Conservation (phyloP, 345 rosid genomes). For the Moricandia arvensis region DNA sequence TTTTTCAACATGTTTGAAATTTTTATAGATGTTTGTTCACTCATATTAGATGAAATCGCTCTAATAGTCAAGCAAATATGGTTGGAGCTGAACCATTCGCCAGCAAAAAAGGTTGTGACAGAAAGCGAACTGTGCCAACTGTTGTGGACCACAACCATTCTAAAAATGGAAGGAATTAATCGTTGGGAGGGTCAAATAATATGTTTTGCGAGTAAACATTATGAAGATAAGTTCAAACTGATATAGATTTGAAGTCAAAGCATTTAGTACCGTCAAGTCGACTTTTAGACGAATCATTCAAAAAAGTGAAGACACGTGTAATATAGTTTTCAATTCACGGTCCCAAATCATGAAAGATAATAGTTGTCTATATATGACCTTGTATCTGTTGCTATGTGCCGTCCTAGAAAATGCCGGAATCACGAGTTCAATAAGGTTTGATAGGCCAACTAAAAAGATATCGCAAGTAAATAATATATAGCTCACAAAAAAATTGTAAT, state of each 20-base stretch:
- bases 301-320: constrained; percentile 28
- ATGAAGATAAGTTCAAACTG: constrained; percentile 15
- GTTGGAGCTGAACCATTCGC: constrained; percentile 31
- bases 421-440: constrained; percentile 24
- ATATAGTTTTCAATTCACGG: neutral
- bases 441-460: constrained; percentile 21
- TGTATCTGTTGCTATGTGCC: constrained; percentile 26
- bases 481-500: neutral
- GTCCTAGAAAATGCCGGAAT: neutral
- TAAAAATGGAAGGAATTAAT: constrained; percentile 12
- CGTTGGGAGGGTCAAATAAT: neutral
- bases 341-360: constrained; percentile 25
- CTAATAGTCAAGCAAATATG: constrained; percentile 19
- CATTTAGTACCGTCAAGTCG: constrained; percentile 21
- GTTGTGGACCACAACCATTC: constrained; percentile 29
- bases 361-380: constrained; percentile 18
- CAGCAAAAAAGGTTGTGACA: constrained; percentile 16
- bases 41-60: neutral
- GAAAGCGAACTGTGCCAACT: constrained; percentile 26
- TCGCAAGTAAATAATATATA: constrained; percentile 1
- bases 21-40: neutral
- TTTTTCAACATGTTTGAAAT: neutral
- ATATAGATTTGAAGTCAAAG: constrained; percentile 25
- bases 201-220: neutral
- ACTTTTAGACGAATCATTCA: constrained; percentile 16